These are phyloP conservation scores for Microcyclospora tardicrescens DNA, from an alignment of 2,329 filamentous ascomycete genomes.

Conservation along the genomic window DNA sequence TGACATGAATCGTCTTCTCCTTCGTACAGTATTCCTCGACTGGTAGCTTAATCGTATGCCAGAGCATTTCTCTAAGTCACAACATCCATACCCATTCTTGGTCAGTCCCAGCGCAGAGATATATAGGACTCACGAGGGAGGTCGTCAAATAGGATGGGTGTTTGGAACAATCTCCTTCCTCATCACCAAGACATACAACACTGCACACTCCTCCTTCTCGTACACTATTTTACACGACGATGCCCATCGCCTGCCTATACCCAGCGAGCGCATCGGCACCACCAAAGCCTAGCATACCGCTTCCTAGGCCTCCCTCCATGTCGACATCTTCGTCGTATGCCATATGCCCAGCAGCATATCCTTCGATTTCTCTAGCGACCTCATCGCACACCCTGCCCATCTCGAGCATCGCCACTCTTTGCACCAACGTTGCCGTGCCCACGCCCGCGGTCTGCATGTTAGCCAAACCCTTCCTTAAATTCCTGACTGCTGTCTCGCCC, in stretches of 20 bases:
- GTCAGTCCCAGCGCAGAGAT: no score
- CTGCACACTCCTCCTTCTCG: no score
- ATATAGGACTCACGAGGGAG: no score
- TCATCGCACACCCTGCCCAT: slow-evolving; percentile 58
- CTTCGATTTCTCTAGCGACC: slow-evolving; percentile 10
- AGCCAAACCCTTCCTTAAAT: slow-evolving; percentile 24
- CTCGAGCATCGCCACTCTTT: slow-evolving; percentile 62
- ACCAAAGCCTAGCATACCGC: not conserved
- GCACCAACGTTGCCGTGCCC: slow-evolving; percentile 34
- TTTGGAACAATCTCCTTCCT: no score
- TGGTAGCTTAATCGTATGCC: no score
- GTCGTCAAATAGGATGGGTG: no score
- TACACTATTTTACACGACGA: slow-evolving; percentile 55
- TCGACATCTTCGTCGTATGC: slow-evolving; percentile 23
- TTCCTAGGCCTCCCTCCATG: slow-evolving; percentile 22
- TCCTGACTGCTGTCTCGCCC: slow-evolving; percentile 14
- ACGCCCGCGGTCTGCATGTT: slow-evolving; percentile 29
- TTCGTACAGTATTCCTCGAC: no score
- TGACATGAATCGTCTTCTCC: no score
- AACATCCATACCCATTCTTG: no score
- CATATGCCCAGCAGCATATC: slow-evolving; percentile 8
- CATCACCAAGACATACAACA: no score
- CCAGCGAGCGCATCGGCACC: slow-evolving; percentile 29
- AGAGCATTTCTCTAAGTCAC: no score
- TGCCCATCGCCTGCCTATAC: slow-evolving; percentile 53